These are phyloP conservation scores for Elymus sibiricus DNA, from an alignment of 176 grass and related monocot species.

Conservation along the genomic window DNA sequence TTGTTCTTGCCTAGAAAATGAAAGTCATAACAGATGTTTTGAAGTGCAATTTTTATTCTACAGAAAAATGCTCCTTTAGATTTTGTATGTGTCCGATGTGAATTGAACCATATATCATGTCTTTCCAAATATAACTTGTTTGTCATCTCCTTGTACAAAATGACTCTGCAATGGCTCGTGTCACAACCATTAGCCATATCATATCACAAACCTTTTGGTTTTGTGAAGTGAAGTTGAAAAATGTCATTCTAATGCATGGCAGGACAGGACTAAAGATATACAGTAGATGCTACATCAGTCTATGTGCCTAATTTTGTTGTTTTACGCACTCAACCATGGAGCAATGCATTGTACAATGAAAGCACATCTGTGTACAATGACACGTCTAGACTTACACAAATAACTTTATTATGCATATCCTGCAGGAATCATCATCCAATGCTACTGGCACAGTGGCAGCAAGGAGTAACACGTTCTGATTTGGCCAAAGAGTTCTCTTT, in stretches of 20 bases:
- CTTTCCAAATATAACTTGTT: background rate
- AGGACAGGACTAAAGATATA: background rate
- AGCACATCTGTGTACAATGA: background rate
- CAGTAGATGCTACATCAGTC: background rate
- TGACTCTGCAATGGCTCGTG: background rate
- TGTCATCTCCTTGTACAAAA: background rate
- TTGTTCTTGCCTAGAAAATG: background rate
- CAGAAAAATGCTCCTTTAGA: background rate
- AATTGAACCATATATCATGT: background rate
- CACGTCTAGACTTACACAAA: background rate
- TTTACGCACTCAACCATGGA: background rate
- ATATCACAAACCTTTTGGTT: background rate
- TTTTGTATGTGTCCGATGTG: background rate
- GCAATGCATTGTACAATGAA: background rate
- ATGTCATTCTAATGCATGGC: background rate
- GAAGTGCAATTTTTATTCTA: background rate
- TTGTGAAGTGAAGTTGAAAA: background rate
- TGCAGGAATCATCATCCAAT: slow-evolving; percentile 88
- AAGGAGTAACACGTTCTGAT: slow-evolving; percentile 83
- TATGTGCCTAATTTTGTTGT: background rate
- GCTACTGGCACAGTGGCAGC: slow-evolving; percentile 83
- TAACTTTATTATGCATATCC: background rate
- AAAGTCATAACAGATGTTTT: background rate
- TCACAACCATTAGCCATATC: background rate
- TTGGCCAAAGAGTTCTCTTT: slow-evolving; percentile 59